A percentile compares a stretch with the other conserved stretches of the same genome.
These are phyloP conservation scores for Russula brevipes DNA, from an alignment of 768 basidiomycete species.

Conservation along the genomic window DNA sequence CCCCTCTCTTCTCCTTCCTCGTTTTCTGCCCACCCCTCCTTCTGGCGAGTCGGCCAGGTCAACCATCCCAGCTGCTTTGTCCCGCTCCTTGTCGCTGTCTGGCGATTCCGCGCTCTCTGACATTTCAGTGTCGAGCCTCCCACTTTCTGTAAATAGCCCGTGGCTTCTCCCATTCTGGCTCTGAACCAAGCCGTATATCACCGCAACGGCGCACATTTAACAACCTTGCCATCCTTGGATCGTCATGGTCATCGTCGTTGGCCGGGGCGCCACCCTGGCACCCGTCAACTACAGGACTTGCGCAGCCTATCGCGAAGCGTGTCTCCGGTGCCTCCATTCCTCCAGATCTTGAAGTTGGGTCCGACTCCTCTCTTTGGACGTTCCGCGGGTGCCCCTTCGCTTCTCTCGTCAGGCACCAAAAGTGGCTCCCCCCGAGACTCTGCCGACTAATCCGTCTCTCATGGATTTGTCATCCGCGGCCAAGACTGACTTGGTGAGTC, in stretches of 20 bases:
- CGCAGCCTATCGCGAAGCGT: slow-evolving; percentile 13
- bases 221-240: not conserved
- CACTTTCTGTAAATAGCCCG: slow-evolving; percentile 3
- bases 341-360: too few relatives aligned
- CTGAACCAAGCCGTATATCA: not conserved
- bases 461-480: slow-evolving; percentile 16
- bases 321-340: not conserved
- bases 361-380: slow-evolving; percentile 20
- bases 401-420: slow-evolving; percentile 13
- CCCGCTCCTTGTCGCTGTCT: slow-evolving; percentile 21
- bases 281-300: not conserved
- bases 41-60: slow-evolving; percentile 2
- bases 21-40: slow-evolving; percentile 1
- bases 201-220: not conserved
- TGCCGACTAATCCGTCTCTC: slow-evolving; percentile 23
- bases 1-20: slow-evolving; percentile 20
- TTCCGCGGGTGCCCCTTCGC: slow-evolving; percentile 20
- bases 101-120: slow-evolving; percentile 16
- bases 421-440: slow-evolving; percentile 19
- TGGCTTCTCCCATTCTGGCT: slow-evolving; percentile 10
- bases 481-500: slow-evolving; percentile 12
- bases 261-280: not conserved
- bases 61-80: slow-evolving; percentile 5
- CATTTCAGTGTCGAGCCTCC: slow-evolving; percentile 6
- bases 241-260: not conserved